These are phyloP conservation scores for Pachysandra terminalis DNA, from an alignment of 164 flowering plant species.

Conservation along the genomic window DNA sequence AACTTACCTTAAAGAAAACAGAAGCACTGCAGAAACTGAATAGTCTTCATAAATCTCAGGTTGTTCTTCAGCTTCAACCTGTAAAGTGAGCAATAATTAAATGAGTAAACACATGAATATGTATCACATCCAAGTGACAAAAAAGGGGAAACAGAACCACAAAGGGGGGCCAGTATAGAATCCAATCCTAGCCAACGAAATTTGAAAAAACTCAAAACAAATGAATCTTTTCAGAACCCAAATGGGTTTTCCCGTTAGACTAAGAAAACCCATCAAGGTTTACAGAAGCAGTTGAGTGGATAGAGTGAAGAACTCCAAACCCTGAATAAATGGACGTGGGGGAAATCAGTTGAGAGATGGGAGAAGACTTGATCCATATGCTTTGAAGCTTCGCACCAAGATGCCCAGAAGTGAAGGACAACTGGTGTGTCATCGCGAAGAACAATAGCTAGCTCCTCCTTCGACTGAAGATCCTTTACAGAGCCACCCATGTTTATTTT, in stretches of 20 bases:
- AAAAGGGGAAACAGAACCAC: not conserved
- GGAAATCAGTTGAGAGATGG: too few relatives aligned
- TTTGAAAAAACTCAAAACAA: too few relatives aligned
- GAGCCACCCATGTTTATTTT: constrained; percentile 52
- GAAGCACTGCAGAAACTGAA: constrained; percentile 86
- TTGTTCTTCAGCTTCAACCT: constrained; percentile 99
- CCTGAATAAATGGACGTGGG: too few relatives aligned
- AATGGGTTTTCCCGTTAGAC: not conserved
- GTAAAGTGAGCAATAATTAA: constrained; percentile 8
- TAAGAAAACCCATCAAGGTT: too few relatives aligned
- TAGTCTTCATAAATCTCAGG: constrained; percentile 89
- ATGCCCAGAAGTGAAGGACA: too few relatives aligned
- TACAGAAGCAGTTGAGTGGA: not conserved
- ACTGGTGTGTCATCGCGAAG: constrained; percentile 42
- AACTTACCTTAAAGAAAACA: constrained; percentile 73
- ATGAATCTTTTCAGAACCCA: too few relatives aligned
- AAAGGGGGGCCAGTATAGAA: not conserved
- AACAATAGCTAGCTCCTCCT: too few relatives aligned
- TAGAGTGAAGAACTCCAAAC: constrained; percentile 7
- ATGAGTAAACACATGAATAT: too few relatives aligned
- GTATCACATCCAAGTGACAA: too few relatives aligned
- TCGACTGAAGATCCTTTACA: constrained; percentile 73
- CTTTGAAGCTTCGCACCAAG: too few relatives aligned
- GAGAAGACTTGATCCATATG: too few relatives aligned
- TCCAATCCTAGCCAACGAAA: too few relatives aligned